Evolutionary conservation across 1,284 basidiomycete species (phyloP).

Genomic region (Ustilago tritici): DNA sequence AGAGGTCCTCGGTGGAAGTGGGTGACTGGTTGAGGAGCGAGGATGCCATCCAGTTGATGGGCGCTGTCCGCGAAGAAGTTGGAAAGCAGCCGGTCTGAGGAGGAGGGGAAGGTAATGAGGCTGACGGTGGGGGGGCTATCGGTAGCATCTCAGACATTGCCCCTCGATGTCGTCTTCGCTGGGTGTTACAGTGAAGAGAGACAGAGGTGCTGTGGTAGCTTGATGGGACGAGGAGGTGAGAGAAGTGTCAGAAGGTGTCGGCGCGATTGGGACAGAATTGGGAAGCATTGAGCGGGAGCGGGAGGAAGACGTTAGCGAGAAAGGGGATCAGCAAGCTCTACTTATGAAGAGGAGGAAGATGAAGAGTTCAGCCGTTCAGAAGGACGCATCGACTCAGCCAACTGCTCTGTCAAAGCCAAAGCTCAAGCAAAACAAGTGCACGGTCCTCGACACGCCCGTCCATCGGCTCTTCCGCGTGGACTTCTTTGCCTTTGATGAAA

Average conservation of each 20-base stretch:
- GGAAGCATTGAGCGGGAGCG: neutral
- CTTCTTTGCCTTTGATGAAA: neutral
- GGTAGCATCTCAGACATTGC: neutral
- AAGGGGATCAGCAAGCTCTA: neutral
- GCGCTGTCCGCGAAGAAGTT: constrained; percentile 17
- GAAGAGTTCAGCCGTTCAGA: neutral
- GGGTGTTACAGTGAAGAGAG: neutral
- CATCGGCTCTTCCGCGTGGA: neutral
- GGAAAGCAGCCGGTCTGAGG: constrained; percentile 21
- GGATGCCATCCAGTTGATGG: neutral
- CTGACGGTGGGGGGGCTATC: neutral
- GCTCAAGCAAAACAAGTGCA: constrained; percentile 20
- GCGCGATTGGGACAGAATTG: neutral
- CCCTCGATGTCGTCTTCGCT: neutral
- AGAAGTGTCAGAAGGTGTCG: neutral
- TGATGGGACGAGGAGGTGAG: neutral
- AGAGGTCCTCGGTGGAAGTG: neutral
- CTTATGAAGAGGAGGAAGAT: neutral
- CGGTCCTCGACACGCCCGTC: constrained; percentile 11
- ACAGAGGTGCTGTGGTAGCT: neutral
- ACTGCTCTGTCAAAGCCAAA: neutral
- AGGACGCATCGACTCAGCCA: neutral
- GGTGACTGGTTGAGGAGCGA: neutral
- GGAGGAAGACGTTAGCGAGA: neutral
- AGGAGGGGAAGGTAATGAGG: neutral